Evolutionary conservation across 495 filamentous ascomycete genomes (phyloP), one percentile per base, ranked within the genome.

Genomic region (Aspergillus olivimuriae): DNA sequence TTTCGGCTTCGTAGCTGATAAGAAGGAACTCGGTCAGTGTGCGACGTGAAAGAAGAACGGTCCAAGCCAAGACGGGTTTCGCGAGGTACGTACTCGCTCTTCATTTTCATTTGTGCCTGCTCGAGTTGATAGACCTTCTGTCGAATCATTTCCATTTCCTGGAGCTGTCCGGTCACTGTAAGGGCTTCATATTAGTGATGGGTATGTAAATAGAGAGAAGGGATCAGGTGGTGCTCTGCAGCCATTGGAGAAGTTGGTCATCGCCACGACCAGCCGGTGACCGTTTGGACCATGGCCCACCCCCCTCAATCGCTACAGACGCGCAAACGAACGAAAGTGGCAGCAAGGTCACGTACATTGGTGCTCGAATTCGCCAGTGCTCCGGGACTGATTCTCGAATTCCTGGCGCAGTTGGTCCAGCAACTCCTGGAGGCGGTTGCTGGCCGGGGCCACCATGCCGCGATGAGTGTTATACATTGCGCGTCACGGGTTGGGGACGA

Each of bases 401-500:
- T 98, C 92, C 60, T 75, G 70, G 52, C 94, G 82, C 50, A 98
- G 78, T 53, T 89, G 82, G 33, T 96, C 91, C 55, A 98, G 72
- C 50, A 96, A 77, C 71, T 98, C 92, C 50, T 80, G 87, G 51
- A 97, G 70, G 42, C 92, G 89, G 53, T 75, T 75, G 71, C 81
- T 83, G 53, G 83, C 76, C 50, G 70, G 76, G 51, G 78, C 80
- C 55, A 82, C 83, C 75, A 94, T 81, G 53, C 83, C 85, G 61
- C 89, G 87, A 72, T 90, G 87, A 48, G 84, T 73, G 69, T 84
- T 87, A 62, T 97, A 95, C 90, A 98, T 95, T 46, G 74, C 65
- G 63, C 44, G 50, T 51, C 14, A 44, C 34, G 5, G 7, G 47
- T 47, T 8, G n/a, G n/a, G n/a, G n/a, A n/a, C n/a, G n/a, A n/a